Evolutionary conservation across 2,329 filamentous ascomycete species (phyloP), one percentile per base, ranked within the genome.

Genomic region (Trichoderma brevicompactum): DNA sequence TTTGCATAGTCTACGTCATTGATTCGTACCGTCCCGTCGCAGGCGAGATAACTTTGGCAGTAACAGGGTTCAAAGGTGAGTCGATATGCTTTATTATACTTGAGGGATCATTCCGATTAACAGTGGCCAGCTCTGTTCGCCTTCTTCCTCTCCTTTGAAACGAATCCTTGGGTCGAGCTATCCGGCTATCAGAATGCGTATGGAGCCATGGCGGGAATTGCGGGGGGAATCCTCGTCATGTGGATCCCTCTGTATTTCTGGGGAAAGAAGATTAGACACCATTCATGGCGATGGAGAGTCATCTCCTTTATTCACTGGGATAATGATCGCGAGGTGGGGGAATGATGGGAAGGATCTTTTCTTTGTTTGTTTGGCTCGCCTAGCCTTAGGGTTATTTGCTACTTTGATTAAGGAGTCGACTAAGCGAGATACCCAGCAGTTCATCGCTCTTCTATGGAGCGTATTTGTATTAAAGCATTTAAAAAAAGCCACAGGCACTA

Each of bases 121-220:
- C 43, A 32, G 46, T 5, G 1, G 5, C 36, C 65, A 83, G 81
- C 83, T 15, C 72, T 81, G 7, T 86, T 87, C 70, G 85, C 84
- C 5, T 87, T 87, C 71, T 74, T 87, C 1, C 76, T 87, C 1
- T 84, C 81, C 0, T 87, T 87, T 70, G 87, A 87, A 71, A 87
- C 83, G 1, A 87, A 87, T 69, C 80, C 83, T 0, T 87, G 85
- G 85, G 80, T 87, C 43, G 74, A 77, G 7, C 36, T 77, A 64
- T 73, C 74, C 1, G 85, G 85, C 0, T 87, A 87, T 69, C 67
- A 76, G 12, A 75, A 79, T 41, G 80, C 84, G 2, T 87, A 81
- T 67, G 83, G 84, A 3, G 77, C 80, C n/a, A 87, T 87, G 84
- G 85, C 84, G 7, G 84, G 79, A 10, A 86, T 87, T 52, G 75